Evolutionary conservation across 1,284 basidiomycete genomes (phyloP), one percentile per base, ranked within the genome.

Genomic region (Trichosporon asahii): DNA sequence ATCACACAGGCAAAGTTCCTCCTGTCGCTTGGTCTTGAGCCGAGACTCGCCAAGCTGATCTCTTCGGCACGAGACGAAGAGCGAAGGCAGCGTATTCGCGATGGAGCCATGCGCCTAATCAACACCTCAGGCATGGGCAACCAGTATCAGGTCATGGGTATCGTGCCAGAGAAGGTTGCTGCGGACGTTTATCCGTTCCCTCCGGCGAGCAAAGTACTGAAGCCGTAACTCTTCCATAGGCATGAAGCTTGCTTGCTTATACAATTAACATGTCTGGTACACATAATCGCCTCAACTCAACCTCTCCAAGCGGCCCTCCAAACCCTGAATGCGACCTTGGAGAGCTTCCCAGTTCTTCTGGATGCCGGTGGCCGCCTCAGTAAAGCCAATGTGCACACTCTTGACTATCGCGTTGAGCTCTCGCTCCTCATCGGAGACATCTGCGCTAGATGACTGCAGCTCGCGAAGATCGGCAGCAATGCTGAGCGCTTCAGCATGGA

Each of bases 401-500:
- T 85, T 80, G 1, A 97, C 87, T 0, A 95, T 90, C 27, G 85
- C 84, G 65, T 88, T 84, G 11, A 98, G 83, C 70, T 94, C 90
- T 21, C 86, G 85, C 18, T 93, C 85, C 33, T 88, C 88, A 33
- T 88, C 88, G 23, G 85, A 85, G 33, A 89, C 85, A 72, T 87
- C 88, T 64, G 85, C 86, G 68, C 92, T 90, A 66, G 92, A 89
- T 57, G 88, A 87, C 76, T 94, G 90, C 15, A 95, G 84, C n/a
- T 86, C 87, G 61, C 85, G 87, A 68, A 95, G 87, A 73, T 78
- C 78, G 2, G 76, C 75, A 0, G 81, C 82, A 55, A 98, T 94
- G 18, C 90, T 87, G 0, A 90, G 86, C 0, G 95, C 93, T 60
- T 91, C 90, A 0, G 90, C 87, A 79, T 99, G 96, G 70, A 99